Evolutionary conservation across 345 rosid species (phyloP), one percentile per base, ranked within the genome.

Genomic region (Passiflora organensis): DNA sequence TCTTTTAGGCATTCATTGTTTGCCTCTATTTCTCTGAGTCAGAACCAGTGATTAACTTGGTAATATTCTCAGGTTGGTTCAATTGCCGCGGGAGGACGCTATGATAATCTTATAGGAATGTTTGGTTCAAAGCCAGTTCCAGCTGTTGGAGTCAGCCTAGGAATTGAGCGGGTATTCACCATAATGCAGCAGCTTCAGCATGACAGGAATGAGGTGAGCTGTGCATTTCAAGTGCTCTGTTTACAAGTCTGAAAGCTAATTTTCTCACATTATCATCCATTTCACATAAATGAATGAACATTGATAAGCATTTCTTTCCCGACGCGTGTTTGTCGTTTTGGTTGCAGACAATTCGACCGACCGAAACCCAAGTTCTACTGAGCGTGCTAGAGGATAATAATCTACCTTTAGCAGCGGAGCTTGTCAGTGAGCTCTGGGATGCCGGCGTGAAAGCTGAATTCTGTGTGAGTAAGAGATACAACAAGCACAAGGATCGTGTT

Each of bases 71-170:
- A 91, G 98, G 98, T 91, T 69, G 98, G 99, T 62, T 75, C 91
- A 38, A 84, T 93, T 58, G 99, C 82, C 63, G 99, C 94, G 56
- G 95, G 99, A 56, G 99, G 96, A 17, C 78, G 96, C 19, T 89
- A 93, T 23, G 99, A 93, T 73, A 81, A 86, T 63, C 90, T 93
- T 49, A 82, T 89, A 16, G 96, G 91, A 63, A 93, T 79, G 81
- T 86, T 86, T 70, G 94, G 99, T 57, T 67, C 80, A 25, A 84
- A 82, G 73, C 87, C 80, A 76, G 95, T 93, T 50, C 99, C 96
- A 2, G 89, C 95, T 6, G 95, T 89, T 68, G 96, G 99, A 11
- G 72, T 88, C 72, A 89, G 99, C 72, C 86, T 89, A 45, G 99
- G 96, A 38, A 93, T 93, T 43, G 96, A 93, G 60, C 76, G 96